Evolutionary conservation across 1,284 basidiomycete genomes (phyloP), one percentile per base, ranked within the genome.

Genomic region (Trichosporon ovoides): DNA sequence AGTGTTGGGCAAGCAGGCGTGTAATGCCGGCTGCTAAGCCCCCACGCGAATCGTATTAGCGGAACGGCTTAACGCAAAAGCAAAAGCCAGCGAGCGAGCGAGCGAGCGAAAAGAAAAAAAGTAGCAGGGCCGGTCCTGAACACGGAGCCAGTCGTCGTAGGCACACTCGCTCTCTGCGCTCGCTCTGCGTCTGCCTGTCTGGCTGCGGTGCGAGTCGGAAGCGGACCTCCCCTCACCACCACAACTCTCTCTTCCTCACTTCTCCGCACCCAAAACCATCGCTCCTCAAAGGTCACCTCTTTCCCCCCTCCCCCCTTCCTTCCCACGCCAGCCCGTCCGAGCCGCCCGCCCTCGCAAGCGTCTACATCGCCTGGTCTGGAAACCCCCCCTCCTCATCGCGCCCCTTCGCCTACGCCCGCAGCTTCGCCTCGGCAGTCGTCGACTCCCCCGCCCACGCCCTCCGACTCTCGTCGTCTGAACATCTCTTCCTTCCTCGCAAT

Each of bases 201-300:
- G 12, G 22, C 24, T 22, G 28, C 43, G 43, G 43, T 48, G 43
- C 43, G 43, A 48, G 43, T 48, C 43, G 43, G 43, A 48, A 48
- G 28, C 24, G 43, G 43, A 48, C 43, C 16, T 31, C 43, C n/a
- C 28, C 43, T 20, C 43, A 28, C 43, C 6, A 22, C 28, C 22
- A 28, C 43, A 28, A 20, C 28, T 48, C 24, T 19, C 19, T 48
- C 43, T 48, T 48, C 43, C 43, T 48, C 43, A 48, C 43, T 48
- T 48, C 43, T 48, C 43, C 22, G 28, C 43, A 31, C 16, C 43
- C 5, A 31, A 22, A n/a, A 13, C 43, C 19, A 31, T 31, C 28
- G 28, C 43, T 28, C 24, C 43, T n/a, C 43, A 31, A 28, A 48
- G 28, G 43, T 48, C 43, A 48, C 22, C 40, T 24, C 40, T 24